Evolutionary conservation across 2,329 filamentous ascomycete species (phyloP).

Genomic region (Alternaria sp.): DNA sequence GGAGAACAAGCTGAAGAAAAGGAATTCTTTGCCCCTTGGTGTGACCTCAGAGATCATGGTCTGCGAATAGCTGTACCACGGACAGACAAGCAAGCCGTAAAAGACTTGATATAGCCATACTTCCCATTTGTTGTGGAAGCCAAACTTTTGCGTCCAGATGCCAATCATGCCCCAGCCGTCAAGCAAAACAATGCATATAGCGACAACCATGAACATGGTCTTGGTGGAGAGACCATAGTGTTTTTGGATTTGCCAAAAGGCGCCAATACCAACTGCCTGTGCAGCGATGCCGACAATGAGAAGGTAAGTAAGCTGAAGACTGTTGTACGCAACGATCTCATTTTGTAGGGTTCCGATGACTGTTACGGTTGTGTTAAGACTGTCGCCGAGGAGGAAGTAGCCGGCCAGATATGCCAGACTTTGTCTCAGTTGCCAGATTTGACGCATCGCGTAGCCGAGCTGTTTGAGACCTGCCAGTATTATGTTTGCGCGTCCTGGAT

Average conservation of each 20-base stretch:
- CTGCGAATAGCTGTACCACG: conserved; percentile 75
- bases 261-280: conserved; percentile 68
- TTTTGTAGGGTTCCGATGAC: conserved; percentile 73
- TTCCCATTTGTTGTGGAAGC: conserved; percentile 64
- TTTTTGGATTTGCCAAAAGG: conserved; percentile 69
- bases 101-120: conserved; percentile 61
- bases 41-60: conserved; percentile 77
- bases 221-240: conserved; percentile 68
- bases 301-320: conserved; percentile 70
- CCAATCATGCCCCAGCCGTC: conserved; percentile 68
- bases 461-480: conserved; percentile 68
- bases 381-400: conserved; percentile 75
- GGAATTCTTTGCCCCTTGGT: conserved; percentile 71
- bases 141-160: conserved; percentile 63
- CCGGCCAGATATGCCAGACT: conserved; percentile 68
- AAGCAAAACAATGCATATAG: conserved; percentile 67
- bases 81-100: conserved; percentile 72
- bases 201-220: conserved; percentile 73
- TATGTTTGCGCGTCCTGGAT: conserved; percentile 61
- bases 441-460: conserved; percentile 60
- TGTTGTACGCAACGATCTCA: conserved; percentile 70
- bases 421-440: conserved; percentile 72
- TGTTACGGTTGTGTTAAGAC: conserved; percentile 73
- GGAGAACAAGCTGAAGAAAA: conserved; percentile 74
- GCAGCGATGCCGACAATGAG: conserved; percentile 71